Percentiles rank a stretch among this genome's conserved stretches.
These are phyloP conservation scores for Eucommia ulmoides DNA, from an alignment of 257 asterid genomes.

Conservation along the genomic window DNA sequence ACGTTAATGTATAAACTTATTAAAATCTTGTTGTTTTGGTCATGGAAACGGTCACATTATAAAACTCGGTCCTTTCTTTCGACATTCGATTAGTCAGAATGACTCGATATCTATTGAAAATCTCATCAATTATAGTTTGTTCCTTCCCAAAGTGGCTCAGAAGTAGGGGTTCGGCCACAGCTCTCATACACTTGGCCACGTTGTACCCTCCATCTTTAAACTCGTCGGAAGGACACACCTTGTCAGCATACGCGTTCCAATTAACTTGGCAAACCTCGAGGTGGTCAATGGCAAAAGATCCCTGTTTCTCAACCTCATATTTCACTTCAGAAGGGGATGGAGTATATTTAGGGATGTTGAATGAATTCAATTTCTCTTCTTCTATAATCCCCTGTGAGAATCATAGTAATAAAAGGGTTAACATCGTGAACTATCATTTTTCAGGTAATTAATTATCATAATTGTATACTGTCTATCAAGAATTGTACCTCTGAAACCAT, in stretches of 20 bases:
- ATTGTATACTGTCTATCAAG: too few species aligned
- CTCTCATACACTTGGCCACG: background rate
- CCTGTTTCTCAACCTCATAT: too few species aligned
- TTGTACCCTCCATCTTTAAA: background rate
- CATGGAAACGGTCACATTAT: background rate
- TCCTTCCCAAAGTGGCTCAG: background rate
- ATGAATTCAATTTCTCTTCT: conserved; percentile 32
- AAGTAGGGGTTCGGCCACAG: background rate
- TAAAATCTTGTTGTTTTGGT: too few species aligned
- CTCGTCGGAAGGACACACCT: too few species aligned
- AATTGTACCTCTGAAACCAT: conserved; percentile 45
- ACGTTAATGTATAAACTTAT: too few species aligned
- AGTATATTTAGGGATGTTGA: conserved; percentile 51
- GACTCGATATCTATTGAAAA: background rate
- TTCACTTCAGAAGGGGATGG: conserved; percentile 41
- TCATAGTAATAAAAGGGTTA: too few species aligned
- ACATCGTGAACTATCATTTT: too few species aligned
- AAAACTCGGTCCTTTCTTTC: background rate
- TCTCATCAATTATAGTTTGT: background rate
- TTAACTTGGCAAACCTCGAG: conserved; percentile 27
- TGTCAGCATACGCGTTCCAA: conserved; percentile 41
- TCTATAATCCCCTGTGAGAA: conserved; percentile 30
- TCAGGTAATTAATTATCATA: too few species aligned
- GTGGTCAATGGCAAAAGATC: conserved; percentile 29
- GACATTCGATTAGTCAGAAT: background rate